Evolutionary conservation across 139 green algal species (phyloP).

Genomic region (Picochlorum sp.): DNA sequence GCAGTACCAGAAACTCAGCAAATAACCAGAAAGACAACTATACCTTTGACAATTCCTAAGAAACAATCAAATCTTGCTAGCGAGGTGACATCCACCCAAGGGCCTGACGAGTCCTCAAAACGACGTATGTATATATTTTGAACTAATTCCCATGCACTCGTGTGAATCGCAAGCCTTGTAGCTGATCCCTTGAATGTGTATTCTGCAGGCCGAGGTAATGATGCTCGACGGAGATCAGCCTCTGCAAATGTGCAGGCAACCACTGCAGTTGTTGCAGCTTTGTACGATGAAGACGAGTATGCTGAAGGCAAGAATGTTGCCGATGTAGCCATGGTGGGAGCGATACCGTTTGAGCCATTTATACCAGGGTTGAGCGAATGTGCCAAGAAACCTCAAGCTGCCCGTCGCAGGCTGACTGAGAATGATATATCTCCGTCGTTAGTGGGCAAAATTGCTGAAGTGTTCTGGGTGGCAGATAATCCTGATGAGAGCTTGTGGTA

Average conservation of each 20-base stretch:
- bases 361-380: conserved; percentile 16
- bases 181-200: too few species aligned
- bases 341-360: background rate
- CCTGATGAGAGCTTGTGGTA: conserved; percentile 71
- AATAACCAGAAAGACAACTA: conserved; percentile 18
- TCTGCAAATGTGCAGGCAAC: conserved; percentile 14
- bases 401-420: conserved; percentile 35
- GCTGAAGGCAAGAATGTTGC: background rate
- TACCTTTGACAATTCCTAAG: background rate
- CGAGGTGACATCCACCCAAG: background rate
- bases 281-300: conserved; percentile 15
- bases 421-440: conserved; percentile 53
- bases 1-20: background rate
- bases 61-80: background rate
- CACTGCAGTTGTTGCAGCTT: conserved; percentile 11
- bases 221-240: conserved; percentile 5
- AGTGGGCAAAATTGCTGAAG: conserved; percentile 59
- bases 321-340: background rate
- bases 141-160: too few species aligned
- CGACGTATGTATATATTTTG: background rate
- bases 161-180: too few species aligned
- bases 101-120: background rate
- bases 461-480: conserved; percentile 60
- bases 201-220: background rate
- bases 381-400: conserved; percentile 27